Base-by-base conservation (phyloP, 768 basidiomycete genomes). In the Calocybe gangraenosa region DNA sequence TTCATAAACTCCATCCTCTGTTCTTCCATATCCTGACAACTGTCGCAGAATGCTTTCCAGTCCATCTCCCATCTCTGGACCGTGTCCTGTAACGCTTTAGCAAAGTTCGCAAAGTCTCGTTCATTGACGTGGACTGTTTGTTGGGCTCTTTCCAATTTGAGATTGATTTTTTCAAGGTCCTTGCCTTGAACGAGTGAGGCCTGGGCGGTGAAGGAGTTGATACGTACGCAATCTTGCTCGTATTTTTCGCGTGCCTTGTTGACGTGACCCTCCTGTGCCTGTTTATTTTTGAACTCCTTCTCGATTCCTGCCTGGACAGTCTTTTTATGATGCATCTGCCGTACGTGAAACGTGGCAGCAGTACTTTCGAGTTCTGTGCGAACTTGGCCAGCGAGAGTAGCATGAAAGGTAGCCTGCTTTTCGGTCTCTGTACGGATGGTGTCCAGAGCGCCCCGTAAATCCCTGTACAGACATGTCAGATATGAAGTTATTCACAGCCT, bases 41-140 rank as follows among this genome's bases (percentile, higher is more conserved):
- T 80, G 64, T 99, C 96, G 59, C 92, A 94, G 66, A 96, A 98
- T 2, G 70, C 70, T 65, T 90, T 94, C 96, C 96, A 99, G 48
- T 90, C 86, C 50, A 76, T 73, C 60, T 96, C 93, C 96, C 95
- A 98, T 57, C 87, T 86, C 40, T 69, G 73, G 17, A 78, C 74
- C 11, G 91, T 95, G 40, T 90, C 87, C 52, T 81, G 78, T 32
- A 96, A 64, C 0, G 82, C 84, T 44, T 79, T 79, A 2, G 88
- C 80, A 60, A 92, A 93, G 59, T 87, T 88, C n/a, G 78, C 75
- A 58, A 92, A 97, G 49, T 99, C 96, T 30, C 86, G 79, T 65
- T 98, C 93, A 61, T 96, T 96, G 7, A 79, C 76, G 47, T 85
- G 84, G 1, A 98, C 92, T 0, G 92, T 92, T 65, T 88, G 84